These are phyloP conservation scores for Candida loeiensis DNA, from an alignment of 805 yeast species.

Conservation along the genomic window DNA sequence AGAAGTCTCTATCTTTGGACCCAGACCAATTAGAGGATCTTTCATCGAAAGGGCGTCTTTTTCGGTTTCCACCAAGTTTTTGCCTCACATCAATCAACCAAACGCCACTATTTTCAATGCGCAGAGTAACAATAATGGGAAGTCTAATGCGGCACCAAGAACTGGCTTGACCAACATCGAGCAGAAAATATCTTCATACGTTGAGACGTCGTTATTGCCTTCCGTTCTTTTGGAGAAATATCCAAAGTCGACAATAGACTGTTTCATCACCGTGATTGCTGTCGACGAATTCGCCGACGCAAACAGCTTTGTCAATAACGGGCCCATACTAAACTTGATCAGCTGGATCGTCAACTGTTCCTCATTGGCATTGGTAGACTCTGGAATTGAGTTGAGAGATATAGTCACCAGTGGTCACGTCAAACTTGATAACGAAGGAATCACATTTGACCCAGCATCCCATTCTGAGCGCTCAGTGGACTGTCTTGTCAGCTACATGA, in stretches of 20 bases:
- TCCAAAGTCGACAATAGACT: conserved; percentile 86
- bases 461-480: conserved; percentile 24
- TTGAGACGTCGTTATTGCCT: conserved; percentile 50
- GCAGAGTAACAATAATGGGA: conserved; percentile 12
- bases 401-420: conserved; percentile 65
- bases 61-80: conserved; percentile 55
- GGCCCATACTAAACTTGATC: conserved; percentile 36
- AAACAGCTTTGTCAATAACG: conserved; percentile 16
- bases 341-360: conserved; percentile 60
- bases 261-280: conserved; percentile 68
- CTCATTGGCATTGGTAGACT: conserved; percentile 74
- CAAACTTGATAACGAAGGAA: conserved; percentile 12
- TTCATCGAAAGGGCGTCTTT: conserved; percentile 65
- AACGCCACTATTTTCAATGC: conserved; percentile 27
- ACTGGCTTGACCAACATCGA: conserved; percentile 37
- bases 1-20: conserved; percentile 79
- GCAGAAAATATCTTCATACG: conserved; percentile 48
- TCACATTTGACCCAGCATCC: conserved; percentile 14
- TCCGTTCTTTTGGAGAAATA: conserved; percentile 63
- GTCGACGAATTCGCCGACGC: conserved; percentile 20
- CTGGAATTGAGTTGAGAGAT: conserved; percentile 78
- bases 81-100: conserved; percentile 47
- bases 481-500: conserved; percentile 48
- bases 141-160: conserved; percentile 16
- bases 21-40: conserved; percentile 77